Base-by-base conservation (phyloP, 1,284 basidiomycete genomes). In the Naganishia sp. region DNA sequence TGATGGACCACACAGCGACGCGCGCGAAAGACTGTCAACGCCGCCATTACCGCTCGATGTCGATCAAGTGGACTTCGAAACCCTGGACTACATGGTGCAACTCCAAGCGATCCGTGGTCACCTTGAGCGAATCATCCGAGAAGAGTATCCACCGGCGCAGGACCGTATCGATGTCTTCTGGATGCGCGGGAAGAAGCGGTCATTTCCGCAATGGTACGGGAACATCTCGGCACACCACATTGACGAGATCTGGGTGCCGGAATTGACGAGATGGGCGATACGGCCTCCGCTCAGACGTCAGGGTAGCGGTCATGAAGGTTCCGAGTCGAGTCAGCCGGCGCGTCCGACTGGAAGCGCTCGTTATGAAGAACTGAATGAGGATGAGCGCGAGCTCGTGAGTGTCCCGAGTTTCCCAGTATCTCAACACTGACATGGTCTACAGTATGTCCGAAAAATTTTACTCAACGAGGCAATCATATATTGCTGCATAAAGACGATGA, bases 81-180 rank as follows among this genome's bases (percentile, higher is more conserved):
- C 56, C 1, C 64, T 74, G 1, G 17, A 47, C 15, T 61, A 65
- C 11, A 21, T n/a, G 2, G 51, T 67, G 0, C 75, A 75, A 49
- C 32, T 76, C 4, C 63, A 54, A 2, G 39, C 43, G 6, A 68
- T 75, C n/a, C 71, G 69, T 6, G 70, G 67, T 0, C 72, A 72
- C 55, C 71, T 76, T 2, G 61, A 65, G 35, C 25, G 23, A 0
- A 42, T 75, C 28, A 50, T 76, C 4, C 23, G 57, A 10, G 75
- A 76, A 21, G 45, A 56, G 17, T 76, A 76, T 42, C 23, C 54
- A 5, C 72, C 74, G 0, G 74, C 74, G 4, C 71, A 71, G 55
- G 68, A 71, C 68, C 68, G 75, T 13, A 63, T 70, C 7, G 75
- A 77, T 51, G 11, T 50, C 10, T 75, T 75, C 65, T 74, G 56